Evolutionary conservation across 345 rosid genomes (phyloP).

Genomic region (Populus nigra): DNA sequence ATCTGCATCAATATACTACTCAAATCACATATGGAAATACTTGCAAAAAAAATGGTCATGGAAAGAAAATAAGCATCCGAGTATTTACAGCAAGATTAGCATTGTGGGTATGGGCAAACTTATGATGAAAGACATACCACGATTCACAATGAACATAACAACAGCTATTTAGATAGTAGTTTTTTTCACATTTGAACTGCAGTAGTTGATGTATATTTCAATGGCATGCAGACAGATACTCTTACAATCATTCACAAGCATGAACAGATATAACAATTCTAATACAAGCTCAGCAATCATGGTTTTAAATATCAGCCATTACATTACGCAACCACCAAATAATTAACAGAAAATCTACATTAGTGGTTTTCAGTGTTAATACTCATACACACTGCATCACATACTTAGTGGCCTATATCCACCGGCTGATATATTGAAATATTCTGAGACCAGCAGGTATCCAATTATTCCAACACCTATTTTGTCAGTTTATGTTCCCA

Average conservation of each 20-base stretch:
- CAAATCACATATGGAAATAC: not conserved
- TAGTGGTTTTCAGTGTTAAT: not conserved
- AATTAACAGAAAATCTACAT: not conserved
- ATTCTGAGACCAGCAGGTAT: not conserved
- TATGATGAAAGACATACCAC: not conserved
- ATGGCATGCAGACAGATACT: not conserved
- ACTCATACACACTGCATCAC: not conserved
- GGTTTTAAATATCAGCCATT: not conserved
- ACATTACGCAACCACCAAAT: not conserved
- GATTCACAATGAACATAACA: not conserved
- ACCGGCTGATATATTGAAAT: not conserved
- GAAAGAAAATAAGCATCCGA: not conserved
- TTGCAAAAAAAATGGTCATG: not conserved
- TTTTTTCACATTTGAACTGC: not conserved
- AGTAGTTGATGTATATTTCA: not conserved
- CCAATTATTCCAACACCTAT: not conserved
- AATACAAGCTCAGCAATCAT: not conserved
- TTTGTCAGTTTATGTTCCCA: not conserved
- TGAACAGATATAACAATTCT: not conserved
- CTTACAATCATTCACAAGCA: not conserved
- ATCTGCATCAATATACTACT: constrained; percentile 44
- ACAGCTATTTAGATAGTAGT: not conserved
- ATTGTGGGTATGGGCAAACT: not conserved
- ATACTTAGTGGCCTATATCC: not conserved
- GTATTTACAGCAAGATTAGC: not conserved